Evolutionary conservation across 2,329 filamentous ascomycete genomes (phyloP).

Genomic region (Fusarium buharicum): DNA sequence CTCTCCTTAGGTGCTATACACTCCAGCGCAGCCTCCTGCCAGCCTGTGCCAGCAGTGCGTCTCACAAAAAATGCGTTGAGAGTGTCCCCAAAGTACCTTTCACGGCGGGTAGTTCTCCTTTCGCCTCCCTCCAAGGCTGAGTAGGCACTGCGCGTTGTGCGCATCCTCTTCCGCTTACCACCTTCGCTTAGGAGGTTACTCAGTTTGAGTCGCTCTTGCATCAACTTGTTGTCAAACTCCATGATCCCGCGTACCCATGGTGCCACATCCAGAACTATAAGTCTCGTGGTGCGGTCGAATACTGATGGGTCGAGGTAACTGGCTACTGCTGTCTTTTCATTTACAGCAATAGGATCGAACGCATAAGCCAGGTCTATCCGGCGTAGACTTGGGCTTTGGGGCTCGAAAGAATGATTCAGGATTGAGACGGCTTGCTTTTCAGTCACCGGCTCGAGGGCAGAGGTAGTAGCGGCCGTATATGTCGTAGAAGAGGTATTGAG

Average conservation of each 20-base stretch:
- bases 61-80: conserved; percentile 71
- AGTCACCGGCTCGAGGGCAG: conserved; percentile 44
- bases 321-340: conserved; percentile 54
- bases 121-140: conserved; percentile 81
- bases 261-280: conserved; percentile 80
- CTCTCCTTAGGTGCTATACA: conserved; percentile 26
- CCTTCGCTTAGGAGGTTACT: conserved; percentile 71
- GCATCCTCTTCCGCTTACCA: conserved; percentile 62
- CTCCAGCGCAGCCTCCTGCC: conserved; percentile 48
- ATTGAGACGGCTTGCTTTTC: conserved; percentile 50
- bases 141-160: conserved; percentile 78
- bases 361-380: conserved; percentile 67
- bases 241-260: conserved; percentile 92
- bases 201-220: conserved; percentile 72
- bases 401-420: conserved; percentile 54
- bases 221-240: conserved; percentile 76
- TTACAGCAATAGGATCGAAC: conserved; percentile 68
- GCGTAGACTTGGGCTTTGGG: conserved; percentile 48
- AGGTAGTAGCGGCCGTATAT: neutral
- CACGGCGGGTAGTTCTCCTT: conserved; percentile 72
- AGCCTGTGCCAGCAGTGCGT: conserved; percentile 66
- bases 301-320: conserved; percentile 72
- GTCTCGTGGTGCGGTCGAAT: conserved; percentile 75
- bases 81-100: conserved; percentile 75
- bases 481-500: conserved; percentile 11